A percentile compares a stretch with the other conserved stretches of the same genome.
phyloP scores from a whole-genome alignment of 2,329 filamentous ascomycete species.

The Blastomyces emzantsi region DNA sequence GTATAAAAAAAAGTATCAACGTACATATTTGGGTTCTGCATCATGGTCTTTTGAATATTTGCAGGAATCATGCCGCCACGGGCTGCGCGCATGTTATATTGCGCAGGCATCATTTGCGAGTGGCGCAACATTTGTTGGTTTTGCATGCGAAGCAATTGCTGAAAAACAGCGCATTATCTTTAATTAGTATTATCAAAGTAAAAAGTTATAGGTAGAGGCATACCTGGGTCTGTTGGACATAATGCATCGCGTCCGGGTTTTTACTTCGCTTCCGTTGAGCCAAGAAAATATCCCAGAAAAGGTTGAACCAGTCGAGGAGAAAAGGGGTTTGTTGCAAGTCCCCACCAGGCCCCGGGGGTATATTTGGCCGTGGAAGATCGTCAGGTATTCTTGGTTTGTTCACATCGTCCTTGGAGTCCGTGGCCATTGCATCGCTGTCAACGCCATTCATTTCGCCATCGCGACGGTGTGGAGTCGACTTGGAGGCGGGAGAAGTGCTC shows the following conservation, averaged over 20 bases:
- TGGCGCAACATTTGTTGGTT: conserved; percentile 69
- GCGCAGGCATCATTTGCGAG: conserved; percentile 52
- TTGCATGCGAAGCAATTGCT: conserved; percentile 61
- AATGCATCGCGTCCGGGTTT: conserved; percentile 58
- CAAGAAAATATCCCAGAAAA: conserved; percentile 94
- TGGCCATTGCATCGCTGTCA: conserved; percentile 68
- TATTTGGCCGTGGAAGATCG: conserved; percentile 58
- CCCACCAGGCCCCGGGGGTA: conserved; percentile 54
- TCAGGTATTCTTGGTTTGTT: conserved; percentile 60
- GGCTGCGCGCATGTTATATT: conserved; percentile 56
- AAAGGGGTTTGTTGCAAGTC: conserved; percentile 58
- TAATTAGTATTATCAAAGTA: background rate
- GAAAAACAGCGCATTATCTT: conserved; percentile 16
- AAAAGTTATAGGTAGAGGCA: background rate
- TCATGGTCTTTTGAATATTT: conserved; percentile 59
- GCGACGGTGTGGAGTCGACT: conserved; percentile 60
- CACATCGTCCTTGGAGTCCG: conserved; percentile 72
- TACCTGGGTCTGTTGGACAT: conserved; percentile 76
- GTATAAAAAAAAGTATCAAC: conserved; percentile 15
- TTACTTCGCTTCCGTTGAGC: conserved; percentile 65
- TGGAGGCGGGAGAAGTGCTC: conserved; percentile 43
- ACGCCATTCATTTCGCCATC: conserved; percentile 64
- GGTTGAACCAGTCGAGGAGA: conserved; percentile 92
- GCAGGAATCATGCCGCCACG: conserved; percentile 30
- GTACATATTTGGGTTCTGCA: conserved; percentile 54